Conservation (phyloP, 176 grass and related monocot species). For the Secale cereale region DNA sequence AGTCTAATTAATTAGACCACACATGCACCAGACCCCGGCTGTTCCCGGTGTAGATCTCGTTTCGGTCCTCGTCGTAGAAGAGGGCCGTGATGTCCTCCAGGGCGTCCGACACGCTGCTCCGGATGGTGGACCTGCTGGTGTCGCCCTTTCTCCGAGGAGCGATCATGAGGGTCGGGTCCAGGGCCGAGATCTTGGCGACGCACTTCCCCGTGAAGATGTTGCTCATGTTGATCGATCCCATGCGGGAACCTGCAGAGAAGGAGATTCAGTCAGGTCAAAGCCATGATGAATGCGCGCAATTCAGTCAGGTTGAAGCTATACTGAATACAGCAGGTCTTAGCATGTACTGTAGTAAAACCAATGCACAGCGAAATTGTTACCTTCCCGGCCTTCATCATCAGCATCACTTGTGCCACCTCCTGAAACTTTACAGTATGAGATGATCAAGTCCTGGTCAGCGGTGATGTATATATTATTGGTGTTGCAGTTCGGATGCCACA, state of each 20-base stretch:
- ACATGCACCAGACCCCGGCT: slow-evolving; percentile 63
- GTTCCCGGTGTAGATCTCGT: slow-evolving; percentile 81
- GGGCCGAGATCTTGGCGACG: slow-evolving; percentile 57
- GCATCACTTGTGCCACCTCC: neutral
- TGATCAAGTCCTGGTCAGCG: slow-evolving; percentile 56
- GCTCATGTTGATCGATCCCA: slow-evolving; percentile 77
- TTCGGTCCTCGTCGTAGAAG: slow-evolving; percentile 63
- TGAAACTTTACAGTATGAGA: slow-evolving; percentile 61
- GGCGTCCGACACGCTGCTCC: slow-evolving; percentile 53
- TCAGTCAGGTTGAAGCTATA: neutral
- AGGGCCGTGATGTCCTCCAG: slow-evolving; percentile 66
- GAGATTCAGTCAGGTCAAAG: neutral
- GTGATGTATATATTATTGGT: slow-evolving; percentile 84
- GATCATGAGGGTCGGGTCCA: slow-evolving; percentile 43
- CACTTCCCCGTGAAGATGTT: slow-evolving; percentile 79
- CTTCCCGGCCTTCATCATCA: slow-evolving; percentile 26
- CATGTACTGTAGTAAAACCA: neutral
- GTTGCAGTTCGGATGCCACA: slow-evolving; percentile 71
- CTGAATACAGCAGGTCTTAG: neutral
- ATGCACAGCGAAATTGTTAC: slow-evolving; percentile 21
- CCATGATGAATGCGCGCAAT: neutral
- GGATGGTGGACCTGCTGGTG: slow-evolving; percentile 38
- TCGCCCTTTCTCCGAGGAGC: slow-evolving; percentile 46
- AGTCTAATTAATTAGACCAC: slow-evolving; percentile 46
- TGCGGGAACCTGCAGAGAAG: slow-evolving; percentile 18